Evolutionary conservation across 2,329 filamentous ascomycete genomes (phyloP).

Genomic region (Celoporthe dispersa): DNA sequence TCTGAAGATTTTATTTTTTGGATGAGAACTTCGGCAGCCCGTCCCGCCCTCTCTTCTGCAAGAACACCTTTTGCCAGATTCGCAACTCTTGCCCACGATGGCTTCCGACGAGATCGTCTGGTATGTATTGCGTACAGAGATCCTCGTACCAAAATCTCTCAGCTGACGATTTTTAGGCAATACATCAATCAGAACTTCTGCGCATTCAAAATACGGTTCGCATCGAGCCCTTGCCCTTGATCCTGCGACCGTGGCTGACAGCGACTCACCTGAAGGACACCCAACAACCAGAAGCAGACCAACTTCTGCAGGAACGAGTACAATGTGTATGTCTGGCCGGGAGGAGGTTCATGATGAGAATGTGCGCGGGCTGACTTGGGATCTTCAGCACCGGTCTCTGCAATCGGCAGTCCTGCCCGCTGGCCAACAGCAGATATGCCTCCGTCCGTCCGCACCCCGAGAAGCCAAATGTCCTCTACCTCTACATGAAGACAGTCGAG

Average conservation of each 20-base stretch:
- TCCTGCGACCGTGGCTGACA: not conserved
- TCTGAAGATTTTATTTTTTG: slow-evolving; percentile 29
- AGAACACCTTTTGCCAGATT: slow-evolving; percentile 10
- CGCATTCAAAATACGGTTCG: slow-evolving; percentile 89
- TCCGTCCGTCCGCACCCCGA: slow-evolving; percentile 81
- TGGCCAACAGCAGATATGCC: slow-evolving; percentile 91
- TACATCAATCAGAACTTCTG: slow-evolving; percentile 81
- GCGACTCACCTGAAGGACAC: slow-evolving; percentile 54
- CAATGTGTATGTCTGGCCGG: slow-evolving; percentile 60
- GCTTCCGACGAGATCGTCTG: slow-evolving; percentile 96
- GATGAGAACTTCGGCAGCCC: slow-evolving; percentile 17
- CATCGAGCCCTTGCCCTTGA: not conserved
- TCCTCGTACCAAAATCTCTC: slow-evolving; percentile 89
- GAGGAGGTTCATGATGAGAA: not conserved
- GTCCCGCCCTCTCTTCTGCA: slow-evolving; percentile 23
- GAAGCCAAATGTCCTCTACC: slow-evolving; percentile 64
- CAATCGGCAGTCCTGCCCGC: slow-evolving; percentile 85
- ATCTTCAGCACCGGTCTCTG: slow-evolving; percentile 66
- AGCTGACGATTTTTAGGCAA: slow-evolving; percentile 24
- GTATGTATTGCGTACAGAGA: slow-evolving; percentile 50
- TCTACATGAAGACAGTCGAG: slow-evolving; percentile 96
- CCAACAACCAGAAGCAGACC: slow-evolving; percentile 69
- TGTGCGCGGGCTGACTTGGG: not conserved
- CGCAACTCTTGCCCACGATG: slow-evolving; percentile 54
- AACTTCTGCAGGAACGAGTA: slow-evolving; percentile 97